These are phyloP conservation scores for Ganoderma lucidum DNA, from an alignment of 1,284 basidiomycete genomes.

Conservation along the genomic window DNA sequence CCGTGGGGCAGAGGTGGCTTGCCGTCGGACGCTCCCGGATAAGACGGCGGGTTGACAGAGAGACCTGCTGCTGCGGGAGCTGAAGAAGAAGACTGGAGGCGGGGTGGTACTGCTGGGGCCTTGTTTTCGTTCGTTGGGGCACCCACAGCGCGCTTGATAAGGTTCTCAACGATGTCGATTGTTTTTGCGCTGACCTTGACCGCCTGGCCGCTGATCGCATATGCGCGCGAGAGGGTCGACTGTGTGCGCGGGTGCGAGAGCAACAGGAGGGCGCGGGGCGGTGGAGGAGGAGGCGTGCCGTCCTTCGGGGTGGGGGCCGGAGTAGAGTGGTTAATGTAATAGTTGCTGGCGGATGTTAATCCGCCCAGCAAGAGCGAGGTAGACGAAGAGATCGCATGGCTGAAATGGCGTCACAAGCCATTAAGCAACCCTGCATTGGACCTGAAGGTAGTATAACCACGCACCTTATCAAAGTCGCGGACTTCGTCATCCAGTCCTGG, in stretches of 20 bases:
- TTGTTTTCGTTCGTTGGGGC: conserved; percentile 28
- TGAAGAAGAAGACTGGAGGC: neutral
- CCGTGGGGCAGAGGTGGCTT: conserved; percentile 37
- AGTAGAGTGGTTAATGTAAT: conserved; percentile 67
- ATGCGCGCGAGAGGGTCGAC: conserved; percentile 64
- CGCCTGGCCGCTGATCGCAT: conserved; percentile 71
- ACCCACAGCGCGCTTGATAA: conserved; percentile 60
- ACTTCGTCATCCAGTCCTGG: conserved; percentile 77
- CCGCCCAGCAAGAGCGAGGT: conserved; percentile 71
- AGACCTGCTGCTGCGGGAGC: conserved; percentile 7
- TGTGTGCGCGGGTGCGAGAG: conserved; percentile 67
- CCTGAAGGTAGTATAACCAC: conserved; percentile 26
- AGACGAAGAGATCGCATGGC: conserved; percentile 73
- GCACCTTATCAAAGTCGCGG: conserved; percentile 74
- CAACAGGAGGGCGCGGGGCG: conserved; percentile 65
- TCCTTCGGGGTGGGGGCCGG: conserved; percentile 46
- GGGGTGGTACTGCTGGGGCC: conserved; percentile 9
- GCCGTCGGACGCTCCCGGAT: conserved; percentile 15
- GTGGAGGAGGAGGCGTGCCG: conserved; percentile 41
- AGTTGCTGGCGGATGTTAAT: conserved; percentile 67
- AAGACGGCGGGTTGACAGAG: conserved; percentile 22
- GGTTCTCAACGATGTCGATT: conserved; percentile 64
- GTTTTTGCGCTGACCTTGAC: conserved; percentile 74
- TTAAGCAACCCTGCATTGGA: neutral
- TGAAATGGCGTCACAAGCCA: conserved; percentile 35